Conservation (phyloP, 768 basidiomycete species). For the Glaciozyma martinii region DNA sequence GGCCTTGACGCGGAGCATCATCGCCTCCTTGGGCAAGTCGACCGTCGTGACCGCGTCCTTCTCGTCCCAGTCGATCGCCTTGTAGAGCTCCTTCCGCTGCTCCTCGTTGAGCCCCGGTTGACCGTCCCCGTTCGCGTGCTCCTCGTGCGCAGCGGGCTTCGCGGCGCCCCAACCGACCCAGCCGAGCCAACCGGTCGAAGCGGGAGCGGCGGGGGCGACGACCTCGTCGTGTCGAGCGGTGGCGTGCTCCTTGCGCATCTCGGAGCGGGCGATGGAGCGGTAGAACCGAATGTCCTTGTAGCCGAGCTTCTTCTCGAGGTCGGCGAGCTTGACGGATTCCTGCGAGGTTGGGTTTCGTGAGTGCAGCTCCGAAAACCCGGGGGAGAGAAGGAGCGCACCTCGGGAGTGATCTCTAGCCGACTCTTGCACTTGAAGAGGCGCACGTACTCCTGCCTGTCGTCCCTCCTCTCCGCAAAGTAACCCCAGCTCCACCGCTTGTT, state of each 20-base stretch:
- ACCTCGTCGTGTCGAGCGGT: constrained; percentile 45
- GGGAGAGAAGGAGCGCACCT: constrained; percentile 43
- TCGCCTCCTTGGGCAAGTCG: constrained; percentile 64
- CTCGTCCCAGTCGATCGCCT: constrained; percentile 84
- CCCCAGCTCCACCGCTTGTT: constrained; percentile 83
- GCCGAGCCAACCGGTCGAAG: constrained; percentile 40
- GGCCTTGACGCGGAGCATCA: constrained; percentile 64
- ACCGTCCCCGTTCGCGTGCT: constrained; percentile 14
- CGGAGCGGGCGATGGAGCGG: constrained; percentile 83
- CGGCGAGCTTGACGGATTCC: constrained; percentile 43
- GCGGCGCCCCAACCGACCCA: constrained; percentile 58
- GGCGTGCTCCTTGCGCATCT: constrained; percentile 73
- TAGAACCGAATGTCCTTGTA: constrained; percentile 97
- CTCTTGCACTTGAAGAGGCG: constrained; percentile 68
- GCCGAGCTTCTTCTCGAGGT: constrained; percentile 68
- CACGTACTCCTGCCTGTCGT: constrained; percentile 78
- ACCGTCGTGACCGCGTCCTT: constrained; percentile 64
- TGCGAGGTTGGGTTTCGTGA: background rate
- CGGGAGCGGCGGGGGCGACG: constrained; percentile 53
- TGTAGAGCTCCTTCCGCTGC: constrained; percentile 80
- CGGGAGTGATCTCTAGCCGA: constrained; percentile 48
- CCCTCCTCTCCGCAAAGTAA: constrained; percentile 76
- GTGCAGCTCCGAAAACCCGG: background rate
- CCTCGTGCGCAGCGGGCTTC: constrained; percentile 19
- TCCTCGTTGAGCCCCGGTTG: constrained; percentile 64